A percentile compares a stretch with the other conserved stretches of the same genome.
Evolutionary conservation across 2,329 filamentous ascomycete genomes (phyloP).

Genomic region (Penicillium aurantiogriseum): DNA sequence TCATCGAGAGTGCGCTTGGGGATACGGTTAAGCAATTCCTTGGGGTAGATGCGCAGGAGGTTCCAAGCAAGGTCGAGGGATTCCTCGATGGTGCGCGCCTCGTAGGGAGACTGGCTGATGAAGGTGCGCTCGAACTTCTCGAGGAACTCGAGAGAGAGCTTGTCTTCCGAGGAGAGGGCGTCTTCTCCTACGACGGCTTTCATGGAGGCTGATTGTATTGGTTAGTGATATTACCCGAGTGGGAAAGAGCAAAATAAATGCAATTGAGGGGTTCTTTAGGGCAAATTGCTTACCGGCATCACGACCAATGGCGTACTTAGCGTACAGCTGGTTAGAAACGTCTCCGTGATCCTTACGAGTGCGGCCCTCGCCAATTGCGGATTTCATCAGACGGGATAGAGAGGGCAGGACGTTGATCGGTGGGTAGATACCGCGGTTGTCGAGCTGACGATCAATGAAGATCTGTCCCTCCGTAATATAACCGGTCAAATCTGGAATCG

Average conservation of each 20-base stretch:
- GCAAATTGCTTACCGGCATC: slow-evolving; percentile 61
- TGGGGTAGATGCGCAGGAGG: slow-evolving; percentile 93
- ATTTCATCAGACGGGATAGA: slow-evolving; percentile 99
- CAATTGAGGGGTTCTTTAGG: background rate
- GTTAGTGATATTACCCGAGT: no score
- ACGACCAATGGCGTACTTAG: slow-evolving; percentile 98
- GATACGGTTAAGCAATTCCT: slow-evolving; percentile 95
- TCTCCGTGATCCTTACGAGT: slow-evolving; percentile 96
- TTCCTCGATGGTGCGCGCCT: slow-evolving; percentile 86
- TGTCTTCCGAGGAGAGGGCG: slow-evolving; percentile 91
- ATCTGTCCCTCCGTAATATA: slow-evolving; percentile 99
- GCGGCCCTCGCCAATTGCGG: slow-evolving; percentile 95
- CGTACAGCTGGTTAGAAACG: slow-evolving; percentile 98
- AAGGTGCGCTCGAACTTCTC: slow-evolving; percentile 98
- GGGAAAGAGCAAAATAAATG: no score
- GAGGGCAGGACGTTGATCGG: slow-evolving; percentile 98
- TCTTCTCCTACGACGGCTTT: slow-evolving; percentile 99
- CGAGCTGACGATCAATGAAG: slow-evolving; percentile 86
- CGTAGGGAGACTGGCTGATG: slow-evolving; percentile 88
- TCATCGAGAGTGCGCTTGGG: slow-evolving; percentile 79
- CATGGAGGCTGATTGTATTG: slow-evolving; percentile 64
- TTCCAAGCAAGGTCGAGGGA: slow-evolving; percentile 96
- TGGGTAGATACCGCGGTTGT: slow-evolving; percentile 97
- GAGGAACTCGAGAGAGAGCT: slow-evolving; percentile 94
- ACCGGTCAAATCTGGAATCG: slow-evolving; percentile 96